These are phyloP conservation scores for Botryotinia narcissicola DNA, from an alignment of 2,329 filamentous ascomycete genomes.

Conservation along the genomic window DNA sequence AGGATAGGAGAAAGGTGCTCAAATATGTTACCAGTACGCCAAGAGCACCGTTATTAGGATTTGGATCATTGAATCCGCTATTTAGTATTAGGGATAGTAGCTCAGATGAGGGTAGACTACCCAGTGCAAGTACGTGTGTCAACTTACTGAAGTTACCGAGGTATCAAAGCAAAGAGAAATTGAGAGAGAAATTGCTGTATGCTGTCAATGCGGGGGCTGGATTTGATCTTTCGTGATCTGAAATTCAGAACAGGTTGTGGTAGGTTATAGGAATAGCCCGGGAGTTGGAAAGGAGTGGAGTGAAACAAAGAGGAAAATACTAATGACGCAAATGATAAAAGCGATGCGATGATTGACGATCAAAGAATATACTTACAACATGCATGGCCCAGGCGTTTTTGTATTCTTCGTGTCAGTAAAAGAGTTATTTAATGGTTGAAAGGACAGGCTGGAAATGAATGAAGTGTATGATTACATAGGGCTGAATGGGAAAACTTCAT, in stretches of 20 bases:
- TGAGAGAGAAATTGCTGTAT: conserved; percentile 83
- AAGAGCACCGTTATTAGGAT: conserved; percentile 83
- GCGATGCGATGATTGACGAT: conserved; percentile 10
- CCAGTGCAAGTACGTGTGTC: conserved; percentile 93
- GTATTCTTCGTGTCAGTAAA: background rate
- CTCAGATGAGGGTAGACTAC: conserved; percentile 71
- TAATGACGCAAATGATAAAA: conserved; percentile 13
- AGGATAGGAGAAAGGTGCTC: conserved; percentile 78
- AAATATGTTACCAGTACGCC: conserved; percentile 97
- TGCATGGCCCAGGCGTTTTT: conserved; percentile 8
- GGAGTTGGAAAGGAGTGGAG: background rate
- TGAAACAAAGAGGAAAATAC: background rate
- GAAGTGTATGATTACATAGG: background rate
- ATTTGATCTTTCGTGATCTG: conserved; percentile 64
- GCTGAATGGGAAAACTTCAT: background rate
- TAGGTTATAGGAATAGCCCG: background rate
- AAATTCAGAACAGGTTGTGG: background rate
- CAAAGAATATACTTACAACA: background rate
- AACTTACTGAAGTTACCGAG: conserved; percentile 90
- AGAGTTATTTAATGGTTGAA: background rate
- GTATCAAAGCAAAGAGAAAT: conserved; percentile 62
- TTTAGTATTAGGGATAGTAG: conserved; percentile 90
- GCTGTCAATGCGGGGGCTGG: conserved; percentile 87
- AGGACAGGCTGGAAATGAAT: background rate
- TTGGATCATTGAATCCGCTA: conserved; percentile 76